Percentiles rank a stretch among this genome's conserved stretches.
Conservation (phyloP, 176 grass and related monocot genomes). For the Oropetium thomaeum region DNA sequence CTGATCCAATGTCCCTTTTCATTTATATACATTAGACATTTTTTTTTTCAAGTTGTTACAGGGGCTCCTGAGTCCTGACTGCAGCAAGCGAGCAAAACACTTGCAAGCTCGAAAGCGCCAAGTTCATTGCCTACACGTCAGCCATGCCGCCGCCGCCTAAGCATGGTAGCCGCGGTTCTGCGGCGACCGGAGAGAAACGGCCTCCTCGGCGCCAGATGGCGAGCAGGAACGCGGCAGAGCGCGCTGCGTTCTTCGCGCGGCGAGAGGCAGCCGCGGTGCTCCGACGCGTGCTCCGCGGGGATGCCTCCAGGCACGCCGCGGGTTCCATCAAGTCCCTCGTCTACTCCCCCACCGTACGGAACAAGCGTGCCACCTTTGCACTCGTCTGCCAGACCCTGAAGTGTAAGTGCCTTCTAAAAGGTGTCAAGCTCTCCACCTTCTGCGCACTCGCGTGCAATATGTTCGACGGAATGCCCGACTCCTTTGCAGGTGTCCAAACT, state of each 20-base stretch:
- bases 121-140: not conserved
- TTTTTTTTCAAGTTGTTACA: too few species aligned
- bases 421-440: not conserved
- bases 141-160: slow-evolving; percentile 47
- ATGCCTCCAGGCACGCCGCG: slow-evolving; percentile 50
- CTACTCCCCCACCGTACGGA: slow-evolving; percentile 69
- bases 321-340: slow-evolving; percentile 89
- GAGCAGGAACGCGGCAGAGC: slow-evolving; percentile 63
- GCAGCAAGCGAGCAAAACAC: not conserved
- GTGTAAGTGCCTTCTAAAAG: slow-evolving; percentile 48
- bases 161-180: slow-evolving; percentile 16
- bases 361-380: slow-evolving; percentile 92
- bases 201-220: slow-evolving; percentile 37
- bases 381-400: slow-evolving; percentile 94
- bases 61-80: too few species aligned
- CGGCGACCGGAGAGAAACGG: slow-evolving; percentile 24
- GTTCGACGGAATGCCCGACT: slow-evolving; percentile 46
- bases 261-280: slow-evolving; percentile 88
- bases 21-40: too few species aligned
- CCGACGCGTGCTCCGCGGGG: slow-evolving; percentile 76
- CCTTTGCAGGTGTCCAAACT: not conserved
- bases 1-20: too few species aligned
- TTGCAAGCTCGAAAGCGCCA: not conserved
- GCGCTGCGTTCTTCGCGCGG: slow-evolving; percentile 84
- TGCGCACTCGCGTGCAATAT: not conserved